Base-by-base conservation (phyloP, 2,329 filamentous ascomycete genomes). In the Colletotrichum noveboracense region DNA sequence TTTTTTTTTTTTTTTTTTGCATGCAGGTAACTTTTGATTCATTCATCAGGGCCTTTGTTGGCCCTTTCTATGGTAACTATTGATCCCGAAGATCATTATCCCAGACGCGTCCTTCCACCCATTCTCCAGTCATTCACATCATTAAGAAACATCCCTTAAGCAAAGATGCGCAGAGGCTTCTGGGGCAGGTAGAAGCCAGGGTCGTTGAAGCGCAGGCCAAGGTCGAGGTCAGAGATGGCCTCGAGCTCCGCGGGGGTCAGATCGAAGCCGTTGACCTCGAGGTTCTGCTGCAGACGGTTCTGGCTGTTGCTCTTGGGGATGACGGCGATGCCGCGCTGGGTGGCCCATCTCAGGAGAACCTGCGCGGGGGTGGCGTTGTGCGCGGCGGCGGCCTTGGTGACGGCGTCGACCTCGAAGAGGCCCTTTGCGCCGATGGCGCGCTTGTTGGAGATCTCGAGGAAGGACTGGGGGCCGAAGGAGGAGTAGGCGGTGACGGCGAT, bases 261-360 rank as follows among this genome's bases (percentile, higher is more conserved):
- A 76, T 92, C 87, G 81, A 91, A 93, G 77, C 84, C 85, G 74
- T 85, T 86, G 38, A 91, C 88, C 76, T 92, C 89, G 79, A 93
- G 81, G 84, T 92, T 92, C 85, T 90, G 86, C 71, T 83, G 82
- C 76, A 92, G 83, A 30, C 89, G 80, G 36, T 82, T 79, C 64
- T 85, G 84, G 80, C 88, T 88, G 82, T 90, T 91, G 76, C 88
- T 89, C 87, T 93, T 94, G 76, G 92, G 91, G 70, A 93, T 93
- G 71, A 93, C 91, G 30, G 90, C 90, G 73, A 93, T 84, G n/a
- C 86, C 86, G 30, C 91, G 86, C 85, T 93, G 92, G 1, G 93
- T 93, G 3, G 91, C 89, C 93, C 93, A 94, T 32, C 92, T 87
- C 64, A 94, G 86, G 71, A 94, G 86, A 2, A 94, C 87, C 87